Evolutionary conservation across 129 eudicot genomes (phyloP), one percentile per base, ranked within the genome.

Genomic region (Sambucus nigra): DNA sequence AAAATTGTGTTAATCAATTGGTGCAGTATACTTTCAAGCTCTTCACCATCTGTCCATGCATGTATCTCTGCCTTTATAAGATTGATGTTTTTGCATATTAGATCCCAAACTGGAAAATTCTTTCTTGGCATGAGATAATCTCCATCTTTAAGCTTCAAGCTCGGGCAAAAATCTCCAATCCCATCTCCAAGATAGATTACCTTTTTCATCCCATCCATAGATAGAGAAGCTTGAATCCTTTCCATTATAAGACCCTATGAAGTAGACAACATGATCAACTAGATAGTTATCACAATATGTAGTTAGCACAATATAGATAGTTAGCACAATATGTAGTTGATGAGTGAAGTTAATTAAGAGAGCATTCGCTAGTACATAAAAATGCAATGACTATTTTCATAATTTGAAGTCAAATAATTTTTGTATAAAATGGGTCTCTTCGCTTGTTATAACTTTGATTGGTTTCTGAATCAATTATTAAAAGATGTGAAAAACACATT

Each of bases 111-210:
- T 0, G 93, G 95, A 21, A 63, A 84, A 47, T 88, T 64, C 70
- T 84, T 88, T 27, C 95, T 84, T 11, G 97, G 97, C 93, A 88
- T 78, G 78, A 84, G 61, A 53, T 47, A 68, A 65, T 88, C 93
- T n/a, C 55, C 64, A 18, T 60, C 73, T 2, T 42, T 47, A 5
- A 88, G 93, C 69, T 63, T 80, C 65, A 88, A 74, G 25, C 76
- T 69, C 8, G 93, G 86, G 70, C 97, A 89, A 60, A 75, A 89
- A 61, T 84, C 97, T 0, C 93, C 97, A 1, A 17, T 65, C n/a
- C 97, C 97, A 45, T 89, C 95, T 22, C 97, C 97, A 4, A 88
- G 49, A 57, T 84, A 84, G 59, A 84, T 73, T 5, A 88, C 66
- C 35, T 41, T 72, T 50, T 78, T 80, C 53, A 55, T 69, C 46